Conservation (phyloP, 495 filamentous ascomycete genomes). For the Talaromyces adpressus region DNA sequence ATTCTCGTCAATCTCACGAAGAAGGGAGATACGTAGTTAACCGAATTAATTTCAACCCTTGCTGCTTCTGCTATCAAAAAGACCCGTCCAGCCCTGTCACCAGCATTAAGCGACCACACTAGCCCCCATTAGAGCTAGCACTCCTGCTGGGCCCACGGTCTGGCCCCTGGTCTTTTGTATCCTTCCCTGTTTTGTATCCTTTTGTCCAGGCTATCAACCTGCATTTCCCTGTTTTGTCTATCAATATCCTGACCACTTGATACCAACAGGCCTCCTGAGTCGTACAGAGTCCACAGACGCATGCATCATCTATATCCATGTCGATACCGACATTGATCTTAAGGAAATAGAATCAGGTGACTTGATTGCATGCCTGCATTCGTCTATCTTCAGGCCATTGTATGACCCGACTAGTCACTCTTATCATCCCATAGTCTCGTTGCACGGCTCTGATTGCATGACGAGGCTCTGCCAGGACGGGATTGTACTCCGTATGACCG, state of each 20-base stretch:
- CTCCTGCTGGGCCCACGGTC: not conserved
- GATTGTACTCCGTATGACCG: not conserved
- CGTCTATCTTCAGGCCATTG: not conserved
- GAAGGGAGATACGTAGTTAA: not conserved
- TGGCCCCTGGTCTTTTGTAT: not conserved
- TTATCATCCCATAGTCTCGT: not conserved
- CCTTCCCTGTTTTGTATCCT: not conserved
- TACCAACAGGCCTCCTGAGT: not conserved
- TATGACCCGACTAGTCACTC: not conserved
- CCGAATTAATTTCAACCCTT: not conserved
- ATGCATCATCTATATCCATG: not conserved
- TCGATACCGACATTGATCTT: not conserved
- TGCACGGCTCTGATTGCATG: not conserved
- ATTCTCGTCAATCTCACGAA: no score
- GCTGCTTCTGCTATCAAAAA: not conserved
- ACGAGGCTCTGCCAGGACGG: not conserved
- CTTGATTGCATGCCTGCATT: not conserved
- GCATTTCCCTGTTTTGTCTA: slow-evolving; percentile 1
- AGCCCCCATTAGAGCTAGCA: not conserved
- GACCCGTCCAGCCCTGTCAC: not conserved
- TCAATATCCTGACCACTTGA: not conserved
- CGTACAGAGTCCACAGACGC: not conserved
- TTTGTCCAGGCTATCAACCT: not conserved
- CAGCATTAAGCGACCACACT: not conserved
- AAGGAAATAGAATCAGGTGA: not conserved